Conservation (phyloP, 164 flowering plant species). For the Stephania yunnanensis region DNA sequence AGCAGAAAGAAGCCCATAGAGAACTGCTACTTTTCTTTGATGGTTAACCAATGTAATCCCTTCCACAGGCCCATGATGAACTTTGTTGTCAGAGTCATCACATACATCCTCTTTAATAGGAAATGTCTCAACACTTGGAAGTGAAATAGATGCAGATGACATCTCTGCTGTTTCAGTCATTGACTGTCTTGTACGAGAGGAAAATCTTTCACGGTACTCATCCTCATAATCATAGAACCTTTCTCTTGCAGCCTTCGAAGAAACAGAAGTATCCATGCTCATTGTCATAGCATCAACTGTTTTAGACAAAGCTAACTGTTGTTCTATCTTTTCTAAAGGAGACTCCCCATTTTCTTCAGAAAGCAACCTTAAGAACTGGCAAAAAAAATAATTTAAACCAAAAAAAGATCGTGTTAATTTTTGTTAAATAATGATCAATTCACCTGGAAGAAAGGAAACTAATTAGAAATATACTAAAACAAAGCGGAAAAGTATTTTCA, state of each 20-base stretch:
- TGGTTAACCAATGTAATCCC: constrained; percentile 48
- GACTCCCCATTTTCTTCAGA: constrained; percentile 51
- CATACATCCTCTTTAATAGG: constrained; percentile 17
- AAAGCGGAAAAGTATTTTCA: background rate
- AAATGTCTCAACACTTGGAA: constrained; percentile 9
- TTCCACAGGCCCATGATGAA: constrained; percentile 41
- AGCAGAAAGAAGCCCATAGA: constrained; percentile 89
- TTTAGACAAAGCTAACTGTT: constrained; percentile 62
- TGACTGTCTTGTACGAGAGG: constrained; percentile 26
- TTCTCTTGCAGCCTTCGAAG: constrained; percentile 37
- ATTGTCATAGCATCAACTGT: constrained; percentile 58
- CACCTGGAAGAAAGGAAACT: background rate
- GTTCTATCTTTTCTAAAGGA: constrained; percentile 49
- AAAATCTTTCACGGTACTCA: constrained; percentile 48
- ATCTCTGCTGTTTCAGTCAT: constrained; percentile 24
- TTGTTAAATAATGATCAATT: background rate
- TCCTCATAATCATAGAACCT: constrained; percentile 51
- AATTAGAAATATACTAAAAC: background rate
- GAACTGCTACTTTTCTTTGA: constrained; percentile 64
- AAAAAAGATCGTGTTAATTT: background rate
- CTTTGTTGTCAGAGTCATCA: constrained; percentile 21
- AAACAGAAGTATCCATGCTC: constrained; percentile 42
- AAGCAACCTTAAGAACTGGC: constrained; percentile 70
- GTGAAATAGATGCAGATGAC: constrained; percentile 14
- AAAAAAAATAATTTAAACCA: background rate